phyloP scores from a whole-genome alignment of 257 asterid genomes.

The Striga asiatica region DNA sequence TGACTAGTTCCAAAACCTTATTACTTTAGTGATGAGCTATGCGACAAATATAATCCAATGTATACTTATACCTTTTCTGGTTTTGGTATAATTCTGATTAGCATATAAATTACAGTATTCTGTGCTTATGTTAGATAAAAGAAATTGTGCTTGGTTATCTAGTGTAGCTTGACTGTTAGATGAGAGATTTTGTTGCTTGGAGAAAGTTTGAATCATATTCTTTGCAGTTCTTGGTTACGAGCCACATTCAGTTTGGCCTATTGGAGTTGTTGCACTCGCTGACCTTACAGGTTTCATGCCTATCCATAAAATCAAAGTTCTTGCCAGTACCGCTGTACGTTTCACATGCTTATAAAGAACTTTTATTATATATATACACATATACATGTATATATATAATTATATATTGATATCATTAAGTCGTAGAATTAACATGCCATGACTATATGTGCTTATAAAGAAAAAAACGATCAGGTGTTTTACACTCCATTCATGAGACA shows the following conservation, averaged over 20 bases:
- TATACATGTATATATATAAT: too few species aligned
- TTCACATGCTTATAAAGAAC: background rate
- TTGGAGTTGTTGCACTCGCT: conserved; percentile 77
- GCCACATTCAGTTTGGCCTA: conserved; percentile 98
- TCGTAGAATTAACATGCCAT: conserved; percentile 5
- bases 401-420: background rate
- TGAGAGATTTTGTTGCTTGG: background rate
- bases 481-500: conserved; percentile 90
- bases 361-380: too few species aligned
- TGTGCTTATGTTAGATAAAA: conserved; percentile 1
- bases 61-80: background rate
- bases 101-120: background rate
- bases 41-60: background rate
- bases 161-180: conserved; percentile 1
- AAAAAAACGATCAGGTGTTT: conserved; percentile 54
- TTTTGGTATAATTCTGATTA: background rate
- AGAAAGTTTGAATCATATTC: background rate
- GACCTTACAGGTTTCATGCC: conserved; percentile 83
- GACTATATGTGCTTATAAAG: conserved; percentile 4
- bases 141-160: conserved; percentile 9
- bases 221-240: conserved; percentile 86
- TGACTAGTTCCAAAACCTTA: background rate
- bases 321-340: conserved; percentile 91
- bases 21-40: conserved; percentile 3
- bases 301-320: conserved; percentile 66